These are phyloP conservation scores for Chlorencoelia australis DNA, from an alignment of 2,329 filamentous ascomycete genomes.

Conservation along the genomic window DNA sequence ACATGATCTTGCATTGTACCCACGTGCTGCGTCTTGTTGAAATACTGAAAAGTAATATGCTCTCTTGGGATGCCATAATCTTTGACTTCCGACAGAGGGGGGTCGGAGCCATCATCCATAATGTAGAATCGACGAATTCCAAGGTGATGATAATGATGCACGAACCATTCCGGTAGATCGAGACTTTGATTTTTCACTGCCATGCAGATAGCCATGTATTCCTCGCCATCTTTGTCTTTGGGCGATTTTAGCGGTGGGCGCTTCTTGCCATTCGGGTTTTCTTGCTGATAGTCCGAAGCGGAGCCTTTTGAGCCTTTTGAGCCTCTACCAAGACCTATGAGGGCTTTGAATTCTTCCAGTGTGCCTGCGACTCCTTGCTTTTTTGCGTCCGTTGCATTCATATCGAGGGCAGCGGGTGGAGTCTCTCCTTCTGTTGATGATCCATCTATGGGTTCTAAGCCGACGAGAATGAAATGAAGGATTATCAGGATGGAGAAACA, in stretches of 20 bases:
- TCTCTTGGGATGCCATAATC: constrained; percentile 15
- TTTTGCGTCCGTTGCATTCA: neutral
- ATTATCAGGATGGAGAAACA: constrained; percentile 1
- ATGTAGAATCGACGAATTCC: constrained; percentile 22
- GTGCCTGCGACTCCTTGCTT: constrained; percentile 3
- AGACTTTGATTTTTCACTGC: constrained; percentile 17
- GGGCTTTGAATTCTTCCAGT: constrained; percentile 7
- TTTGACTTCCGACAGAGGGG: constrained; percentile 13
- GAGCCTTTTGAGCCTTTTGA: neutral
- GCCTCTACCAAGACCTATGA: constrained; percentile 1
- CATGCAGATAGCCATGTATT: constrained; percentile 22
- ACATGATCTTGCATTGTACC: constrained; percentile 12
- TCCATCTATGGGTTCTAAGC: neutral
- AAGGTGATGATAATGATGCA: constrained; percentile 23
- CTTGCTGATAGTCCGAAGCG: too few relatives aligned
- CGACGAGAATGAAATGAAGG: constrained; percentile 4
- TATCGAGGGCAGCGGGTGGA: neutral
- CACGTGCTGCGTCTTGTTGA: constrained; percentile 3
- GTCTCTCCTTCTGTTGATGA: neutral
- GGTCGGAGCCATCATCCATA: constrained; percentile 22
- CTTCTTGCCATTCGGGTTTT: too few relatives aligned
- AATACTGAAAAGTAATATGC: constrained; percentile 17
- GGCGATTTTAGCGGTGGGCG: too few relatives aligned
- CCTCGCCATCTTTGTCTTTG: constrained; percentile 6
- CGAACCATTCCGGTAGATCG: constrained; percentile 22